Conservation (phyloP, 345 rosid genomes). For the Pistacia atlantica region DNA sequence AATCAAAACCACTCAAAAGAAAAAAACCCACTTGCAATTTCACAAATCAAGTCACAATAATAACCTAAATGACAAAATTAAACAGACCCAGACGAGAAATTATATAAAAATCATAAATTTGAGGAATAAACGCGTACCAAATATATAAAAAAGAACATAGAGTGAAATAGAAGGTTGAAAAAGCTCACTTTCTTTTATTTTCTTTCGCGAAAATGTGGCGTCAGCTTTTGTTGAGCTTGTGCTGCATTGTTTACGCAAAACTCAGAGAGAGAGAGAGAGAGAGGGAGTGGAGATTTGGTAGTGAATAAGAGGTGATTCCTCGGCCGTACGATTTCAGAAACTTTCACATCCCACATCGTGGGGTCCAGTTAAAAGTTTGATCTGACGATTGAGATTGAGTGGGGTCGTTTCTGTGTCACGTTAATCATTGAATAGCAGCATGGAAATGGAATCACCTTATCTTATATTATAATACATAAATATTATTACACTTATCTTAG, state of each 20-base stretch:
- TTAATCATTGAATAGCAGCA: neutral
- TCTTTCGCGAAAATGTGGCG: conserved; percentile 21
- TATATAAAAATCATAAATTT: neutral
- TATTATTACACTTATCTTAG: too few species aligned
- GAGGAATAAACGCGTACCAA: neutral
- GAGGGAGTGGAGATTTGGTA: neutral
- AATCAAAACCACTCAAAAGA: conserved; percentile 2
- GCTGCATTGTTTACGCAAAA: conserved; percentile 23
- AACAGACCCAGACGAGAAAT: conserved; percentile 7
- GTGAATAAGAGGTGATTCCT: neutral
- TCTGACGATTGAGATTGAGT: neutral
- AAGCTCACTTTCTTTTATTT: conserved; percentile 11
- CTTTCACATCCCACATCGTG: neutral
- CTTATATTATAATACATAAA: neutral
- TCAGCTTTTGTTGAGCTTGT: conserved; percentile 18
- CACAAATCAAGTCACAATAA: conserved; percentile 12
- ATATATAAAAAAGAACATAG: neutral
- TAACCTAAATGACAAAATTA: neutral
- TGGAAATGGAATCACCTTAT: too few species aligned
- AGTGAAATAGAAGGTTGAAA: conserved; percentile 6
- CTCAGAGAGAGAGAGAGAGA: conserved; percentile 2
- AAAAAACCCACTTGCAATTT: neutral
- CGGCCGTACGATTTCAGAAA: conserved; percentile 2
- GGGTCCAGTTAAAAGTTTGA: neutral
- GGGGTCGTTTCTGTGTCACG: neutral